These are phyloP conservation scores for Aspergillus awamori DNA, from an alignment of 2,329 filamentous ascomycete genomes.

Conservation along the genomic window DNA sequence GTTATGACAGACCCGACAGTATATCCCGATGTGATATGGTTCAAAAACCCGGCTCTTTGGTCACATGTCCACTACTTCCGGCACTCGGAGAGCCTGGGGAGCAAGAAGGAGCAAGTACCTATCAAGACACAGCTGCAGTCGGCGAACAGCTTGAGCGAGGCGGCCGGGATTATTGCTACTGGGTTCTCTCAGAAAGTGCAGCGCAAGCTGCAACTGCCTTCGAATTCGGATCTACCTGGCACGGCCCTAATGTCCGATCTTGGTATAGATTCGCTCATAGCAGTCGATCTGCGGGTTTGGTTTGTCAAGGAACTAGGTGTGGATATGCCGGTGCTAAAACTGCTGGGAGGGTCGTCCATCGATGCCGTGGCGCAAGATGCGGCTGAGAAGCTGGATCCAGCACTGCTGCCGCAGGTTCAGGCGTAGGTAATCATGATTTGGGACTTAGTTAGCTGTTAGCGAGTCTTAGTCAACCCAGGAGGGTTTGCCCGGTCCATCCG, in stretches of 20 bases:
- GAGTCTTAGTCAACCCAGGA: no score
- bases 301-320: constrained; percentile 50
- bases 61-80: constrained; percentile 29
- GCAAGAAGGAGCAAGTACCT: background rate
- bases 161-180: constrained; percentile 7
- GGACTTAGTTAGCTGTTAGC: no score
- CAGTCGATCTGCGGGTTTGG: constrained; percentile 51
- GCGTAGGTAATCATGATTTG: background rate
- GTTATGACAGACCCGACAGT: constrained; percentile 6
- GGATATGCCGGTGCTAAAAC: constrained; percentile 53
- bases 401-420: background rate
- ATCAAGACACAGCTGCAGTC: constrained; percentile 3
- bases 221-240: background rate
- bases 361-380: constrained; percentile 2
- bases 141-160: background rate
- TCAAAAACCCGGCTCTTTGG: constrained; percentile 49
- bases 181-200: constrained; percentile 9
- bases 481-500: no score
- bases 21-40: constrained; percentile 37
- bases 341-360: constrained; percentile 42
- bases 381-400: background rate
- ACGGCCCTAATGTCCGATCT: constrained; percentile 30
- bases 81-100: background rate
- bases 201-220: constrained; percentile 6
- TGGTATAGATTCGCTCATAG: constrained; percentile 44